Percentiles rank a stretch among this genome's conserved stretches.
Conservation (phyloP, 345 rosid genomes). For the Gynandropsis gynandra region DNA sequence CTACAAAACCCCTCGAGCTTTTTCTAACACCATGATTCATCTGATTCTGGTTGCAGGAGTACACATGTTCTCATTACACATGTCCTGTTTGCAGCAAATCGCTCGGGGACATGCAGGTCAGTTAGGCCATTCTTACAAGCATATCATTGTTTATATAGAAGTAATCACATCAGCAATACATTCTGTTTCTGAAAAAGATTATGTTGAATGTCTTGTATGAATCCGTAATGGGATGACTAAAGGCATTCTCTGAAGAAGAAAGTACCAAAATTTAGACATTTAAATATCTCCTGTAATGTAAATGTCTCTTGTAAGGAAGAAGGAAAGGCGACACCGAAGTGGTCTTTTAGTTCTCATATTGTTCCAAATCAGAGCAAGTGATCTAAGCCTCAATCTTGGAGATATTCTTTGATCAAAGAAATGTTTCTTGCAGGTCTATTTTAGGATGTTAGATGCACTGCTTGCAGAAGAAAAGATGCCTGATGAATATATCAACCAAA, state of each 20-base stretch:
- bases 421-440: constrained; percentile 51
- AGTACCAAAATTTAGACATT: background rate
- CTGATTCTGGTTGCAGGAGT: constrained; percentile 46
- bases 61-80: constrained; percentile 62
- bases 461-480: constrained; percentile 68
- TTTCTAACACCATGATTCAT: constrained; percentile 12
- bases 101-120: constrained; percentile 89
- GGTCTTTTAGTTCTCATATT: too few species aligned
- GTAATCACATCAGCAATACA: background rate
- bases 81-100: constrained; percentile 94
- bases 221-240: too few species aligned
- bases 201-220: background rate
- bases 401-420: constrained; percentile 4
- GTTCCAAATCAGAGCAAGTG: background rate
- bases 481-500: constrained; percentile 47
- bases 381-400: background rate
- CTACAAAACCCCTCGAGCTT: background rate
- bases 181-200: background rate
- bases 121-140: constrained; percentile 7
- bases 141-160: background rate
- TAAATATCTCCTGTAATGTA: background rate
- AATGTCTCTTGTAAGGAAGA: background rate
- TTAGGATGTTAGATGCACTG: constrained; percentile 69
- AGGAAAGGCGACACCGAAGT: background rate
- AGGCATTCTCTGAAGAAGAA: too few species aligned